These are phyloP conservation scores for Dothistroma pini DNA, from an alignment of 2,329 filamentous ascomycete species.

Conservation along the genomic window DNA sequence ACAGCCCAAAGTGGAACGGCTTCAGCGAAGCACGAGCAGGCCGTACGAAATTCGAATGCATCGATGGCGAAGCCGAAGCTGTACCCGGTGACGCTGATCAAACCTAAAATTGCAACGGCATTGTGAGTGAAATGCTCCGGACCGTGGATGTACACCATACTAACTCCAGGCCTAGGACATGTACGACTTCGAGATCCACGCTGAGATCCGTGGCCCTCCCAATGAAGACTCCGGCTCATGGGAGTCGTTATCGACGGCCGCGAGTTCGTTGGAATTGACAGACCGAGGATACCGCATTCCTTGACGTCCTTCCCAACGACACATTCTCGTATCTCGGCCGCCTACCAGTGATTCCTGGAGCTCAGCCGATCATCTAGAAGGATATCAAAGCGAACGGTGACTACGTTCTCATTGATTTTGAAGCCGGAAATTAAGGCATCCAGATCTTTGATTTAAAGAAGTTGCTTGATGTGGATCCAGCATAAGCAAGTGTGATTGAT, in stretches of 20 bases:
- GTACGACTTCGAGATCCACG: slow-evolving; percentile 55
- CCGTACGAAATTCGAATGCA: slow-evolving; percentile 32
- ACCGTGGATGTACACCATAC: slow-evolving; percentile 25
- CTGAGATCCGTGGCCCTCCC: slow-evolving; percentile 49
- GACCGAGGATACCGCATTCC: slow-evolving; percentile 53
- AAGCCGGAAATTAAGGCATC: slow-evolving; percentile 52
- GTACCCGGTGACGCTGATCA: slow-evolving; percentile 46
- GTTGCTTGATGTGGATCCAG: slow-evolving; percentile 48
- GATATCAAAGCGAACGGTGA: slow-evolving; percentile 49
- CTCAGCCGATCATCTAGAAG: slow-evolving; percentile 47
- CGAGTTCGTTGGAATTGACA: slow-evolving; percentile 55
- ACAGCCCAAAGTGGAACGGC: slow-evolving; percentile 20
- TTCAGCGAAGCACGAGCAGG: slow-evolving; percentile 15
- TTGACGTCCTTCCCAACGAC: slow-evolving; percentile 50
- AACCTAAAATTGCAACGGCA: slow-evolving; percentile 45
- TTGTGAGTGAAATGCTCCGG: neutral
- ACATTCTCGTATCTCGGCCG: slow-evolving; percentile 54
- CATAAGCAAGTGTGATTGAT: slow-evolving; percentile 41
- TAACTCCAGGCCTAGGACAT: slow-evolving; percentile 36
- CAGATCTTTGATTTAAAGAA: slow-evolving; percentile 58
- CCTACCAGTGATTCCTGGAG: slow-evolving; percentile 47
- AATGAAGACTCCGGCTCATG: slow-evolving; percentile 48
- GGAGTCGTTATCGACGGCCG: slow-evolving; percentile 55
- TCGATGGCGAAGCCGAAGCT: slow-evolving; percentile 44
- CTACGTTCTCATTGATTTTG: slow-evolving; percentile 44